phyloP scores from a whole-genome alignment of 495 filamentous ascomycete genomes.

The Xylaria bambusicola region DNA sequence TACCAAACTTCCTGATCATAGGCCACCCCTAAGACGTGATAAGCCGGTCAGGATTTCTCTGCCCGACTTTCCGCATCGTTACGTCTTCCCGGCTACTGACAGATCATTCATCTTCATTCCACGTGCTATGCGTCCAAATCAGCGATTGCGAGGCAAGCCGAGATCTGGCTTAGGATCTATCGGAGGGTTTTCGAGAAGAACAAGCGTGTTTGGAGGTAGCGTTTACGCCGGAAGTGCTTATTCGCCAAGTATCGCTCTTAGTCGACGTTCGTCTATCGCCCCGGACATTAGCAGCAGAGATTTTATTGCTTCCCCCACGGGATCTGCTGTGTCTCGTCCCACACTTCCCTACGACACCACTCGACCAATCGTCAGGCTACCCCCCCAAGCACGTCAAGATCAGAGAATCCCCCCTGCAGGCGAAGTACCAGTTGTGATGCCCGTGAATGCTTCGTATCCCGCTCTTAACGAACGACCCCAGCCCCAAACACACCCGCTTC shows the following conservation, averaged over 20 bases:
- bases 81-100: slow-evolving; percentile 86
- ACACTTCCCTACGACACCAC: slow-evolving; percentile 59
- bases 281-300: slow-evolving; percentile 76
- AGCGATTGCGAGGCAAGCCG: slow-evolving; percentile 72
- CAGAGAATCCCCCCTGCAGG: slow-evolving; percentile 35
- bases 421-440: slow-evolving; percentile 21
- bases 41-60: slow-evolving; percentile 95
- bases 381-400: slow-evolving; percentile 57
- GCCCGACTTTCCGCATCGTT: slow-evolving; percentile 72
- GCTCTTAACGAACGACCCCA: slow-evolving; percentile 54
- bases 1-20: slow-evolving; percentile 90
- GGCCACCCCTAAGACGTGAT: slow-evolving; percentile 90
- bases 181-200: slow-evolving; percentile 69
- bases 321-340: slow-evolving; percentile 70
- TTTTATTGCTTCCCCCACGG: slow-evolving; percentile 70
- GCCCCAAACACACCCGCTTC: slow-evolving; percentile 59
- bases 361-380: slow-evolving; percentile 84
- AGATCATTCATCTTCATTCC: slow-evolving; percentile 99
- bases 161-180: slow-evolving; percentile 65
- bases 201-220: slow-evolving; percentile 70
- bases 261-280: slow-evolving; percentile 85
- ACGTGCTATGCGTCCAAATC: slow-evolving; percentile 86
- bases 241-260: slow-evolving; percentile 88
- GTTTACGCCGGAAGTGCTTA: slow-evolving; percentile 82
- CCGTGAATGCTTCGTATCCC: slow-evolving; percentile 26